Conservation (phyloP, 163 green algal genomes). For the Prototheca wickerhamii region DNA sequence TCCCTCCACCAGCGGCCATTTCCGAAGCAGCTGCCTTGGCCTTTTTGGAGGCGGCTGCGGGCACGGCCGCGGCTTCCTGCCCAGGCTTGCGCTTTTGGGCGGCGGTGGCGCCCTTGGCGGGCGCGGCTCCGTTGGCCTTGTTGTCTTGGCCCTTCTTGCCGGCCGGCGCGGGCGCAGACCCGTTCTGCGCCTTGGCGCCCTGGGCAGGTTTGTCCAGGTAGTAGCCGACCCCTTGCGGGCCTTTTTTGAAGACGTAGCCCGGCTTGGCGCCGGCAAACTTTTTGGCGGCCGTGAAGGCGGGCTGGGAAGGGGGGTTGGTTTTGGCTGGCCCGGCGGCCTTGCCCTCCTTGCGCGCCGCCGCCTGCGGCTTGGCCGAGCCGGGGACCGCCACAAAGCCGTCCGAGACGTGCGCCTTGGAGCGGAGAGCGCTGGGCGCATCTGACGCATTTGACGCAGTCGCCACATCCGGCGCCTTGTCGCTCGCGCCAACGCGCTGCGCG, state of each 20-base stretch:
- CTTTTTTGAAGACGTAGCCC: constrained; percentile 57
- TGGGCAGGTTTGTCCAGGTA: constrained; percentile 38
- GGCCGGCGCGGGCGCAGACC: too few relatives aligned
- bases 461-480: neutral
- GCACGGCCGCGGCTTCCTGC: too few relatives aligned
- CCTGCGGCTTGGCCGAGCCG: neutral
- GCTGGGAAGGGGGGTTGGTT: neutral
- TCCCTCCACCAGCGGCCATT: too few relatives aligned
- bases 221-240: constrained; percentile 54
- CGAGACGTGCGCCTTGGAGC: neutral
- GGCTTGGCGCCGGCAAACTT: constrained; percentile 37
- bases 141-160: too few relatives aligned
- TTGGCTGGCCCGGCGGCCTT: neutral
- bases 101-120: neutral
- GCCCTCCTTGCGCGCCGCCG: too few relatives aligned
- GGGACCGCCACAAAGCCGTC: neutral
- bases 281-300: constrained; percentile 26
- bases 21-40: too few relatives aligned
- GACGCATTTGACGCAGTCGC: constrained; percentile 1
- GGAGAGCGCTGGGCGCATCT: too few relatives aligned
- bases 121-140: neutral
- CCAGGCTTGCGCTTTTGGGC: neutral
- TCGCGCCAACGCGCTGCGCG: neutral
- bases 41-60: too few relatives aligned
- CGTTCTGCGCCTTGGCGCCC: constrained; percentile 2